A percentile compares a stretch with the other conserved stretches of the same genome.
Conservation (phyloP, 139 green algal species). For the Ettlia oleoabundans region DNA sequence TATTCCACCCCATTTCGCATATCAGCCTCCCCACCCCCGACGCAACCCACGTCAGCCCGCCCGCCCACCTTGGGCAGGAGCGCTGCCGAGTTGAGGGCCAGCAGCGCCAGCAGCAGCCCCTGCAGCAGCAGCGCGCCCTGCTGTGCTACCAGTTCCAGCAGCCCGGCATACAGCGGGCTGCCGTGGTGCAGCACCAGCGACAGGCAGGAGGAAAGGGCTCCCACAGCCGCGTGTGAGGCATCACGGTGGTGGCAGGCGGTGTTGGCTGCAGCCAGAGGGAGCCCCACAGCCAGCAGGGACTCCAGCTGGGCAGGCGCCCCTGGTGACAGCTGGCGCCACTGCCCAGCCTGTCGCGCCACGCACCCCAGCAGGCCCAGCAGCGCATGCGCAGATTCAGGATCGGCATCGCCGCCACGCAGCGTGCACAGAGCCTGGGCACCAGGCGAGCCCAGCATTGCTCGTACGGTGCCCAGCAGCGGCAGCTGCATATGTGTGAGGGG, state of each 20-base stretch:
- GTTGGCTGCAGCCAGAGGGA: conserved; percentile 29
- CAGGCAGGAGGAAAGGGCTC: neutral
- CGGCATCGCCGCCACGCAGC: conserved; percentile 29
- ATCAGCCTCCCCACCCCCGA: neutral
- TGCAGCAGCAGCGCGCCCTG: conserved; percentile 17
- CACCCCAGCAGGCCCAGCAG: conserved; percentile 35
- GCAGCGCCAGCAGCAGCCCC: conserved; percentile 37
- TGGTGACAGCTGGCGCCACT: neutral
- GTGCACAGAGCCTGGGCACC: neutral
- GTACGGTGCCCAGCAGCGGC: conserved; percentile 26
- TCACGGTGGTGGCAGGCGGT: conserved; percentile 33
- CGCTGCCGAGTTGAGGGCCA: conserved; percentile 21
- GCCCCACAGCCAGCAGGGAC: neutral
- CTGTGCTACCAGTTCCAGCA: neutral
- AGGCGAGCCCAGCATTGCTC: neutral
- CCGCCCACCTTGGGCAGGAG: conserved; percentile 31
- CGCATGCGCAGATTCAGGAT: conserved; percentile 22
- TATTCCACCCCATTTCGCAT: neutral
- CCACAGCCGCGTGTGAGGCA: neutral
- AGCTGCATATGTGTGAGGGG: neutral
- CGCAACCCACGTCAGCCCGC: neutral
- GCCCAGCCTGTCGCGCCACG: conserved; percentile 12
- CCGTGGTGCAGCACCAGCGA: neutral
- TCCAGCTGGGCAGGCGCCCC: neutral
- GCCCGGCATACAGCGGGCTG: neutral